phyloP scores from a whole-genome alignment of 1,139 yeast species.

The Saccharomyces hybrid region DNA sequence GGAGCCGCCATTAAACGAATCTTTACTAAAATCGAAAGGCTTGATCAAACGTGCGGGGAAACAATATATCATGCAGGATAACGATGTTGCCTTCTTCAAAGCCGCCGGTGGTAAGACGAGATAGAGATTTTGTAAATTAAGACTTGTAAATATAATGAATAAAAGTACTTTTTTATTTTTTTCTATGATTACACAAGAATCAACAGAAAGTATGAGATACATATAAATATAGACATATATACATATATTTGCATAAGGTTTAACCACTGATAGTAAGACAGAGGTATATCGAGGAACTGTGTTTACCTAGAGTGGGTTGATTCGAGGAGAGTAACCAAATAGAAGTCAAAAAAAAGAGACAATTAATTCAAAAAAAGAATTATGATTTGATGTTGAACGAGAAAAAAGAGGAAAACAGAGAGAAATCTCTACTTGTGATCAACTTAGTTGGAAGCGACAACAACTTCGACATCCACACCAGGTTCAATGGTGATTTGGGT shows the following conservation, averaged over 20 bases:
- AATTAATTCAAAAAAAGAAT: slow-evolving; percentile 1
- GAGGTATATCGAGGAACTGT: slow-evolving; percentile 33
- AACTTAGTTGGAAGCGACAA: slow-evolving; percentile 33
- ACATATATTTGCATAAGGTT: slow-evolving; percentile 4
- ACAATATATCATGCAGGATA: slow-evolving; percentile 65
- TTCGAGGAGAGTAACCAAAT: slow-evolving; percentile 1
- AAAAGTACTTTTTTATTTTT: not conserved
- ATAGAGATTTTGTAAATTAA: slow-evolving; percentile 7
- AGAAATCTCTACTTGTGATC: slow-evolving; percentile 1
- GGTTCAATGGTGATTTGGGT: slow-evolving; percentile 90
- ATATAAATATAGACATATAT: not conserved
- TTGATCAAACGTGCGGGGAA: slow-evolving; percentile 59
- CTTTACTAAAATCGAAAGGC: slow-evolving; percentile 40
- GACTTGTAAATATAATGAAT: slow-evolving; percentile 5
- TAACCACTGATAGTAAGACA: slow-evolving; percentile 34
- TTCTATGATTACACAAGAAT: not conserved
- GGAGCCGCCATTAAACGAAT: slow-evolving; percentile 32
- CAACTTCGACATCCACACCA: slow-evolving; percentile 57
- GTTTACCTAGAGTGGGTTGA: slow-evolving; percentile 34
- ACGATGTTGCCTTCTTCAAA: slow-evolving; percentile 64
- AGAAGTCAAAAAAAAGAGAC: not conserved
- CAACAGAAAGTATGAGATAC: slow-evolving; percentile 2
- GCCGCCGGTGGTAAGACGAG: slow-evolving; percentile 38
- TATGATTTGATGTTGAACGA: not conserved
- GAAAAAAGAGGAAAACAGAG: slow-evolving; percentile 2